Percentiles rank a stretch among this genome's conserved stretches.
Conservation (phyloP, 1,139 yeast species). For the Suhomyces chickasaworum region DNA sequence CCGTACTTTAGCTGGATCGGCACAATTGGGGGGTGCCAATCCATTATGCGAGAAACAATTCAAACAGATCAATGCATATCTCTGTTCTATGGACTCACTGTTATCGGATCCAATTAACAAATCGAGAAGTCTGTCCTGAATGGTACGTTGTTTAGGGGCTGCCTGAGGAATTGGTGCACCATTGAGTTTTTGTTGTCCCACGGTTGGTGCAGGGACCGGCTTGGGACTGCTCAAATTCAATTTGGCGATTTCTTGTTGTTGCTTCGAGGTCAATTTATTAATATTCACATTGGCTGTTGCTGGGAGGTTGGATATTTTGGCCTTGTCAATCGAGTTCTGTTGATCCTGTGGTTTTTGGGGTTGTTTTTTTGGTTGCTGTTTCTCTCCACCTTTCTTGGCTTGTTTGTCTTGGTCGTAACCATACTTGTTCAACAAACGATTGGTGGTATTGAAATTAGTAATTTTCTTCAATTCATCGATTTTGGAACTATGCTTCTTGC, state of each 20-base stretch:
- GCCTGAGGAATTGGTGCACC: background rate
- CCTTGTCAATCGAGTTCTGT: background rate
- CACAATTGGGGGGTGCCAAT: conserved; percentile 71
- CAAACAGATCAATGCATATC: conserved; percentile 75
- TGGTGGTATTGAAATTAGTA: conserved; percentile 79
- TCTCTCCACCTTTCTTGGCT: background rate
- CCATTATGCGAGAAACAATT: conserved; percentile 76
- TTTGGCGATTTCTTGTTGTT: conserved; percentile 9
- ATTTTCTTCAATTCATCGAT: conserved; percentile 74
- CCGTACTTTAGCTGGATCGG: conserved; percentile 53
- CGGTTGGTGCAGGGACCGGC: background rate
- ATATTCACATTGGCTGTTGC: background rate
- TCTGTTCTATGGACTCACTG: conserved; percentile 55
- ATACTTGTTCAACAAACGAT: conserved; percentile 68
- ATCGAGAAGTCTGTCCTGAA: conserved; percentile 51
- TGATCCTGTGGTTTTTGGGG: background rate
- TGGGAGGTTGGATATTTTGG: background rate
- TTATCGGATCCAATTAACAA: conserved; percentile 73
- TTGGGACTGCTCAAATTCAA: conserved; percentile 7
- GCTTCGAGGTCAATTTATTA: conserved; percentile 1
- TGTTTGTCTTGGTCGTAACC: conserved; percentile 43
- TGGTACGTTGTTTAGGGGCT: conserved; percentile 20
- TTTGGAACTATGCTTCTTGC: conserved; percentile 57
- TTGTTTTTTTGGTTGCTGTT: background rate
- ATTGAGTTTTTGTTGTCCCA: background rate